Percentiles rank a stretch among this genome's conserved stretches.
Evolutionary conservation across 805 yeast species (phyloP).

Genomic region (Cyberlindnera maritima): DNA sequence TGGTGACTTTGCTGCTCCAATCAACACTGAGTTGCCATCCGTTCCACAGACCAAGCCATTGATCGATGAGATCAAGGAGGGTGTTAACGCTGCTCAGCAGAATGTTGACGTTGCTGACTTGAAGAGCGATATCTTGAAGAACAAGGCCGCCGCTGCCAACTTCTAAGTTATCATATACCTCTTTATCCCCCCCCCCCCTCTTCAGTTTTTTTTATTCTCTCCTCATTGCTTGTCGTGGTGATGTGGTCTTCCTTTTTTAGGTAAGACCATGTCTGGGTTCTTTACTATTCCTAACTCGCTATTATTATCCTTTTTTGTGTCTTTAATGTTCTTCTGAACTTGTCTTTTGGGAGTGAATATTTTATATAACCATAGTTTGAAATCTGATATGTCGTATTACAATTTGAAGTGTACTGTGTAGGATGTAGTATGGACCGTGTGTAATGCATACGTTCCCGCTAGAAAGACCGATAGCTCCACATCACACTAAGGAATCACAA

Average conservation of each 20-base stretch:
- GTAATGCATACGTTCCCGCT: no score
- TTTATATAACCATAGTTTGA: background rate
- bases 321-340: background rate
- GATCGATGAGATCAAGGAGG: constrained; percentile 18
- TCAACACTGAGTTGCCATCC: constrained; percentile 30
- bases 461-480: no score
- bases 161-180: constrained; percentile 8
- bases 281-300: background rate
- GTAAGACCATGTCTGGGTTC: background rate
- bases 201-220: background rate
- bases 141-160: constrained; percentile 27
- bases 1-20: background rate
- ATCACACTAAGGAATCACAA: no score
- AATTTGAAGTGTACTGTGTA: background rate
- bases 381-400: background rate
- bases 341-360: background rate
- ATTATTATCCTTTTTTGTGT: background rate
- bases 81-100: constrained; percentile 9
- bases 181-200: background rate
- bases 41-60: constrained; percentile 32
- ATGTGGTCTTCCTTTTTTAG: background rate
- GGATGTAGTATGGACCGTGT: no score
- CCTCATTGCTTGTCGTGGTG: background rate
- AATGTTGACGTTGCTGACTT: constrained; percentile 30
- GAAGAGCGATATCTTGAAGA: constrained; percentile 31